phyloP scores from a whole-genome alignment of 371 early-diverging fungal species.

The Basidiobolus meristosporus region DNA sequence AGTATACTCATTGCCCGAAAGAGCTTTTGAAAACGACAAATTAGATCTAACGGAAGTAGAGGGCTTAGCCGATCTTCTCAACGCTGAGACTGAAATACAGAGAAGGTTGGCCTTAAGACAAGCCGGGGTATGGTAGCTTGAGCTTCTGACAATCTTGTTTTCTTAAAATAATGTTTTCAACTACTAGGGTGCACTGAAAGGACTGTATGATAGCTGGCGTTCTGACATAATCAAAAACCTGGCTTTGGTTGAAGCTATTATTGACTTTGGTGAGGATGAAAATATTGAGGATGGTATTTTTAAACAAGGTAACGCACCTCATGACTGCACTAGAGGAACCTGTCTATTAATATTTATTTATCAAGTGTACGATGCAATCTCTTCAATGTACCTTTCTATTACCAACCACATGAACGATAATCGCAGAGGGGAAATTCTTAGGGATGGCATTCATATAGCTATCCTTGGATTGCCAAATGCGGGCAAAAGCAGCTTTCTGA shows the following conservation, averaged over 20 bases:
- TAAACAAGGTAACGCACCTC: constrained; percentile 15
- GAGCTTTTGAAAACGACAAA: constrained; percentile 62
- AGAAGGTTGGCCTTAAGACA: constrained; percentile 45
- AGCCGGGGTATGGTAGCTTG: constrained; percentile 23
- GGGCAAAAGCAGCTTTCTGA: constrained; percentile 62
- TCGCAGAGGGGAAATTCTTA: constrained; percentile 50
- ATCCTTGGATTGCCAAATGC: constrained; percentile 69
- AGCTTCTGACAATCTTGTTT: background rate
- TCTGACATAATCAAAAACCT: constrained; percentile 27
- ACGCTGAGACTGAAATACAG: constrained; percentile 70
- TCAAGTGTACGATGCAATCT: constrained; percentile 8
- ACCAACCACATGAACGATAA: constrained; percentile 32
- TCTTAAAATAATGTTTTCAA: background rate
- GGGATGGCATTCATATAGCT: constrained; percentile 48
- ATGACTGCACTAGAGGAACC: background rate
- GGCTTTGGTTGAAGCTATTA: constrained; percentile 53
- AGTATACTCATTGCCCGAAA: constrained; percentile 2
- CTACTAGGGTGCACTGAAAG: constrained; percentile 33
- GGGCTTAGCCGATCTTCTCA: constrained; percentile 57
- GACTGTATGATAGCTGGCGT: constrained; percentile 45
- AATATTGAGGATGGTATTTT: constrained; percentile 51
- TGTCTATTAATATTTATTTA: background rate
- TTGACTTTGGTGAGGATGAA: constrained; percentile 76
- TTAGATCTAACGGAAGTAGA: constrained; percentile 61
- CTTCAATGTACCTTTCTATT: constrained; percentile 12